Conservation (phyloP, 176 grass and related monocot genomes). For the Aegilops umbellulata region DNA sequence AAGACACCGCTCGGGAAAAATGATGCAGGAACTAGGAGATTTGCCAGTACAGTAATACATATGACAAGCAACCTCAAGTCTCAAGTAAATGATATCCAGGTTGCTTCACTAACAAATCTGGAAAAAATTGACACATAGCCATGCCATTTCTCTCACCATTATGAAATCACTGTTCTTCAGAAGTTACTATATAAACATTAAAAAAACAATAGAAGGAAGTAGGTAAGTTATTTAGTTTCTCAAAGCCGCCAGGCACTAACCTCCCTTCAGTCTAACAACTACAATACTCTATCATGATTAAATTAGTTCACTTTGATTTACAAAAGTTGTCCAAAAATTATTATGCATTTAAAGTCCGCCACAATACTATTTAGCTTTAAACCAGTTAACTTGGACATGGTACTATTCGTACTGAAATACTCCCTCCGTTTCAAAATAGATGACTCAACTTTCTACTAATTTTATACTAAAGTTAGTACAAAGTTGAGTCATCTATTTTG, state of each 20-base stretch:
- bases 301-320: too few species aligned
- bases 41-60: neutral
- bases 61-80: neutral
- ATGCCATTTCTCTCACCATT: neutral
- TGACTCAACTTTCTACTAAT: too few species aligned
- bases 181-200: too few species aligned
- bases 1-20: neutral
- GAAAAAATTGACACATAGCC: neutral
- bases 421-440: too few species aligned
- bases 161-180: neutral
- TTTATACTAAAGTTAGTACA: too few species aligned
- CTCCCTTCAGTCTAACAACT: too few species aligned
- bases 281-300: too few species aligned
- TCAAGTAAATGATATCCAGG: neutral
- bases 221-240: too few species aligned
- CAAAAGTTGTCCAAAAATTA: neutral
- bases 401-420: neutral
- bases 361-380: neutral
- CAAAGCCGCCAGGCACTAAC: too few species aligned
- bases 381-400: neutral
- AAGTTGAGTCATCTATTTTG: too few species aligned
- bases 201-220: too few species aligned
- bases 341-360: neutral
- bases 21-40: neutral
- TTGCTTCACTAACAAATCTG: neutral